These are phyloP conservation scores for Collariella sp. DNA, from an alignment of 495 filamentous ascomycete species.

Conservation along the genomic window DNA sequence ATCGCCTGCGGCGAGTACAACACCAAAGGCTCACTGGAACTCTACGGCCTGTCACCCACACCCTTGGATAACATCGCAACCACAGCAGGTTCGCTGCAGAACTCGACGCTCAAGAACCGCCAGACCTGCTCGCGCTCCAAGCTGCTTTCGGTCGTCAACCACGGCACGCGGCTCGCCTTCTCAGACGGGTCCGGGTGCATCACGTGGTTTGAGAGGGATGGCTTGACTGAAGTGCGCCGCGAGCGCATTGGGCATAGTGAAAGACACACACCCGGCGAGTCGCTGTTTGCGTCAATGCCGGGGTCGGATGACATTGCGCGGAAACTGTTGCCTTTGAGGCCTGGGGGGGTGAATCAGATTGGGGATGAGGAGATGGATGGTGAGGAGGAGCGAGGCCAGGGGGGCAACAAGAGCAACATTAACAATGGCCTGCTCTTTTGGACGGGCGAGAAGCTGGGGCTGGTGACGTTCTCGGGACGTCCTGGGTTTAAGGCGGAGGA, in stretches of 20 bases:
- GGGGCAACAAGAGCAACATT: not conserved
- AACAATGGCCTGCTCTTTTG: slow-evolving; percentile 65
- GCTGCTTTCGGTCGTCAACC: slow-evolving; percentile 72
- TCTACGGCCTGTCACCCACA: slow-evolving; percentile 56
- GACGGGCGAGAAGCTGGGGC: slow-evolving; percentile 72
- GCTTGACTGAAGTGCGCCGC: slow-evolving; percentile 66
- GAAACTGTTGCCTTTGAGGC: slow-evolving; percentile 58
- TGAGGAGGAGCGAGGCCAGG: not conserved
- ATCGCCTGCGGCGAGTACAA: slow-evolving; percentile 93
- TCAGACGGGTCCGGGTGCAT: slow-evolving; percentile 76
- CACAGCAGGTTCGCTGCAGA: slow-evolving; percentile 29
- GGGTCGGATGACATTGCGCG: slow-evolving; percentile 56
- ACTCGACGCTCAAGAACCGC: slow-evolving; percentile 57
- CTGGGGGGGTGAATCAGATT: not conserved
- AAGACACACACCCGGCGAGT: slow-evolving; percentile 22
- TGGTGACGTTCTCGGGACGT: slow-evolving; percentile 52
- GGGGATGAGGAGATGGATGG: not conserved
- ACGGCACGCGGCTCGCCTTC: slow-evolving; percentile 77
- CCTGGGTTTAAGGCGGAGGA: slow-evolving; percentile 39
- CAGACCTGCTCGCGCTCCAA: slow-evolving; percentile 75
- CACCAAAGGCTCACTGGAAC: slow-evolving; percentile 78
- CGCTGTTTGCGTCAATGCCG: slow-evolving; percentile 42
- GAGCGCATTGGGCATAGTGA: slow-evolving; percentile 57
- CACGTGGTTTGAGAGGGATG: slow-evolving; percentile 90
- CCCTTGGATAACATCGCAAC: slow-evolving; percentile 13